Evolutionary conservation across 2,329 filamentous ascomycete species (phyloP), one percentile per base, ranked within the genome.

Genomic region (Hypoxylon sp.): DNA sequence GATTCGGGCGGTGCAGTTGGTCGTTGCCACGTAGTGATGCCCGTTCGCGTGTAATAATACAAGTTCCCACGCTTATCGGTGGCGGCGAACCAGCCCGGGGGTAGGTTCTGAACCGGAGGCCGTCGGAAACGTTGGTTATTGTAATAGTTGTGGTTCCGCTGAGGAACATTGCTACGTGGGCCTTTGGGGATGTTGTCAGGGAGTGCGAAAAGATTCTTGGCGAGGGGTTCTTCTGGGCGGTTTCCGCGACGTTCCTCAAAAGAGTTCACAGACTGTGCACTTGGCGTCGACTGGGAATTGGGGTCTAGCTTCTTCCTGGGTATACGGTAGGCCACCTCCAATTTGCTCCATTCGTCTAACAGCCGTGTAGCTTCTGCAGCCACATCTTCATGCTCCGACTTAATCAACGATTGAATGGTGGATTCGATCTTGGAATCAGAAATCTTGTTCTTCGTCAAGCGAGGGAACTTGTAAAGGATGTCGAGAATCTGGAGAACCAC

Each of bases 401-500:
- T 81, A 1, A 85, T 87, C 56, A 98, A 82, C 2, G 86, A 86
- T 74, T 93, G 84, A 45, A 99, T 87, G 0, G 91, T 91, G 1
- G 90, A 86, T 78, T 98, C 96, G 68, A 99, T 98, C 75, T 97
- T 97, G 7, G 96, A 97, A 75, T 97, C 94, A 71, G 93, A 90
- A 64, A 99, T 98, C 81, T 99, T 99, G 84, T 99, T 99, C 65
- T 93, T 91, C 19, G 96, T 98, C 53, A 98, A 84, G 9, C 95
- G 91, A 0, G 96, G 96, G 71, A 98, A 91, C 70, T 90, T 91
- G 79, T 97, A 91, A 19, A 99, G 86, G 60, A 99, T 94, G 71
- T 96, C 91, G 68, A 99, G 85, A 28, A 97, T 90, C 80, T 98
- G 96, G 68, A 97, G 82, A 38, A 97, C 89, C 28, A 98, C 90